A percentile compares a stretch with the other conserved stretches of the same genome.
These are phyloP conservation scores for Neonectria hederae DNA, from an alignment of 2,329 filamentous ascomycete genomes.

Conservation along the genomic window DNA sequence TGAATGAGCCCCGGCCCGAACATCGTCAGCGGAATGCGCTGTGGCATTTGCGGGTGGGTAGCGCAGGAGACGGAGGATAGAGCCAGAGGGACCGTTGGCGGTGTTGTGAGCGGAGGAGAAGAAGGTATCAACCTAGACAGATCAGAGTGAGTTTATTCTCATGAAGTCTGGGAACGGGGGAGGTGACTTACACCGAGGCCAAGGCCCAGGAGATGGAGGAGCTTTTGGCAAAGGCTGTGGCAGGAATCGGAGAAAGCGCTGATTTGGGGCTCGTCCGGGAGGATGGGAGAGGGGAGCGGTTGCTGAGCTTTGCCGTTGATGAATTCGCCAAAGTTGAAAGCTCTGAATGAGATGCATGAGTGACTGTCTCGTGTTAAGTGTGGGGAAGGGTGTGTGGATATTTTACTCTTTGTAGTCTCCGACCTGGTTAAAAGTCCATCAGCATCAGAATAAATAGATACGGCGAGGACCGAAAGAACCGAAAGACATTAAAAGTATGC, in stretches of 20 bases:
- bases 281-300: constrained; percentile 74
- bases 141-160: constrained; percentile 11
- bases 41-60: constrained; percentile 68
- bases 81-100: constrained; percentile 58
- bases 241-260: constrained; percentile 75
- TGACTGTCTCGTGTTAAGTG: neutral
- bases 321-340: constrained; percentile 92
- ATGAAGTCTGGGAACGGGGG: constrained; percentile 1
- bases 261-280: constrained; percentile 68
- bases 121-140: constrained; percentile 58
- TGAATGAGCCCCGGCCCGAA: constrained; percentile 90
- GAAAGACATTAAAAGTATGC: constrained; percentile 6
- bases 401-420: constrained; percentile 89
- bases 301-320: constrained; percentile 75
- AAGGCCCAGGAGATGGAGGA: constrained; percentile 80
- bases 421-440: constrained; percentile 57
- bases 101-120: constrained; percentile 63
- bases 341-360: constrained; percentile 60
- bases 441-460: neutral
- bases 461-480: neutral
- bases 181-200: constrained; percentile 70
- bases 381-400: neutral
- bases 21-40: constrained; percentile 62
- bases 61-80: constrained; percentile 75
- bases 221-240: constrained; percentile 74